Base-by-base conservation (phyloP, 2,329 filamentous ascomycete species). In the Atkinsonella hypoxylon region DNA sequence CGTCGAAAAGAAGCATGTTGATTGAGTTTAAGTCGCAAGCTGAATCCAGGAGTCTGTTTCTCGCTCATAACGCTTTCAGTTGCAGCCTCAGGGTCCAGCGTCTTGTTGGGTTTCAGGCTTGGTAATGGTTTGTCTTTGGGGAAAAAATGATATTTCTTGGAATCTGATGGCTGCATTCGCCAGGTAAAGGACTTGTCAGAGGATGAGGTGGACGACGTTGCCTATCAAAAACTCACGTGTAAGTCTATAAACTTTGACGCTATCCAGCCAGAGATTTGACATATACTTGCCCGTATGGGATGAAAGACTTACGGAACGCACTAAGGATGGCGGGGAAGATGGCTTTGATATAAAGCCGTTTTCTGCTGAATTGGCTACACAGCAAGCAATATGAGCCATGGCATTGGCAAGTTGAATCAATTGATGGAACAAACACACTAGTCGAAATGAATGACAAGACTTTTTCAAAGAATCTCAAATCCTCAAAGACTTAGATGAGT, bases 341-440 rank as follows among this genome's bases (percentile, higher is more conserved):
- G 70, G 68, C 64, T 70, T 75, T 57, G 71, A 70, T 71, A 78
- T 75, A 74, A 75, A 71, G 61, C 65, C 70, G 53, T 66, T 61
- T 58, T 75, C 73, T 52, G 64, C 73, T 52, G 64, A 61, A 58
- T 74, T 71, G 57, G 75, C 67, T 67, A 82, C 71, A 63, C 78
- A 81, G 59, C 69, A 75, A 63, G 75, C 76, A 65, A 82, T 82
- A 64, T 83, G 79, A 66, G 78, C 77, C 79, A 82, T 82, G 64
- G 18, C 41, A 26, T 48, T 20, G 20, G 36, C 26, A 7, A n/a
- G 13, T 40, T 39, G 39, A 34, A 15, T 31, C 22, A 31, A 30
- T 22, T 34, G 32, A 30, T 18, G n/a, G 8, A 41, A 15, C 13
- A 18, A n/a, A 20, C n/a, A 3, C 2, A 41, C 17, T n/a, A 41